Evolutionary conservation across 2,329 filamentous ascomycete species (phyloP).

Genomic region (Phialocephala subalpina): DNA sequence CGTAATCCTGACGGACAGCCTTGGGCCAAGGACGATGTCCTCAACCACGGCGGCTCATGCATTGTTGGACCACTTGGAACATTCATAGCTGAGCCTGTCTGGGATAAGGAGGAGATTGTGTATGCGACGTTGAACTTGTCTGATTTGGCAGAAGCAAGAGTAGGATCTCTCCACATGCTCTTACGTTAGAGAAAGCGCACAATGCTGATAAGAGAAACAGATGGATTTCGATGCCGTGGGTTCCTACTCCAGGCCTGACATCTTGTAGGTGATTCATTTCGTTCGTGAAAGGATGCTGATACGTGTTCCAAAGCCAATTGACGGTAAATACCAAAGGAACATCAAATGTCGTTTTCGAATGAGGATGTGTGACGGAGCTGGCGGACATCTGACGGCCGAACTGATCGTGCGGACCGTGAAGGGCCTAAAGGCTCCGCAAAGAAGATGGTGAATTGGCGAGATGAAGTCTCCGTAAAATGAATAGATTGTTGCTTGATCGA

Average conservation of each 20-base stretch:
- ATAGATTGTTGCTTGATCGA: no score
- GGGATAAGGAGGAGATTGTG: constrained; percentile 50
- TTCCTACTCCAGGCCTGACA: background rate
- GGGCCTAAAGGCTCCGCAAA: no score
- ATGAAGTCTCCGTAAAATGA: no score
- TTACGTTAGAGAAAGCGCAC: background rate
- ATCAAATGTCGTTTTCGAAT: background rate
- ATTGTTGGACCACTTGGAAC: constrained; percentile 50
- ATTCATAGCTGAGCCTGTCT: constrained; percentile 49
- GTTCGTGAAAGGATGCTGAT: background rate
- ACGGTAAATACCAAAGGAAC: background rate
- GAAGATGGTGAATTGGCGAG: no score
- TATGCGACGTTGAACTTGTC: constrained; percentile 5
- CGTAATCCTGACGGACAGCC: constrained; percentile 47
- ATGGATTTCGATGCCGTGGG: constrained; percentile 3
- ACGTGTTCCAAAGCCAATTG: background rate
- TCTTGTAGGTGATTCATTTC: background rate
- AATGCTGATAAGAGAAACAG: background rate
- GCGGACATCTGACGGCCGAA: no score
- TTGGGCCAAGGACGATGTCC: constrained; percentile 48
- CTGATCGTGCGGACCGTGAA: no score
- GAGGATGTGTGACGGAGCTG: background rate
- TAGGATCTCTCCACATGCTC: background rate
- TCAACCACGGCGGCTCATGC: constrained; percentile 51
- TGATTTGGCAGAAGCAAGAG: background rate